Base-by-base conservation (phyloP, 2,329 filamentous ascomycete genomes). In the Cladophialophora yegresii region DNA sequence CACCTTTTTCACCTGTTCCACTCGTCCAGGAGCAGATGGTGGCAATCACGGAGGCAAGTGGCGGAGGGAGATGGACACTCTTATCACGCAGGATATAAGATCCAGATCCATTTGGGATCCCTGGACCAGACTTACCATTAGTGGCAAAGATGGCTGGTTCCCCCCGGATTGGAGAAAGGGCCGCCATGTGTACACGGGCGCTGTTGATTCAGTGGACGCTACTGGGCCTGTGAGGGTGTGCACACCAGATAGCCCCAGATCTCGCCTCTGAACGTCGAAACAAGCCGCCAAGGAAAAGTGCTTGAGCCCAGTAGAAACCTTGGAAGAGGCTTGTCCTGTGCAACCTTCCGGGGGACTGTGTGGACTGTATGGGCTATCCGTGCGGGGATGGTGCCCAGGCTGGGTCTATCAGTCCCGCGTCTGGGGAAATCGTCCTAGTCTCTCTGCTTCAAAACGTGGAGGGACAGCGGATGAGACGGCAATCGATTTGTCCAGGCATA, bases 251-350 rank as follows among this genome's bases (percentile, higher is more conserved):
- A 50, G 47, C 47, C 23, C 47, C 47, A 28, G 20, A 50, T 23
- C 20, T 20, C 47, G 23, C 47, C 9, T 28, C 20, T 12, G 23
- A 50, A 50, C 47, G 47, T 50, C 47, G 7, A 50, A 50, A 50
- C 47, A 50, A 50, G 47, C 47, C 13, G 47, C 47, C 47, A 50
- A 50, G 47, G 47, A 22, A 8, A 50, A 50, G 47, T 50, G 47
- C 47, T 50, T 50, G 23, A 26, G 47, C 47, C 26, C 26, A 28
- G 26, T 28, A 26, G 47, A 16, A 16, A 13, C 23, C 36, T 43
- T 43, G 36, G 36, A 50, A 50, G 45, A 50, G 47, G 20, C 47
- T 50, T 50, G 9, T 13, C 26, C 26, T 6, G 26, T 28, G 26
- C 26, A 50, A 28, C 22, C 22, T 13, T 10, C 23, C 22, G 8